phyloP scores from a whole-genome alignment of 352 stramenopile species.

The Phytophthora colocasiae region DNA sequence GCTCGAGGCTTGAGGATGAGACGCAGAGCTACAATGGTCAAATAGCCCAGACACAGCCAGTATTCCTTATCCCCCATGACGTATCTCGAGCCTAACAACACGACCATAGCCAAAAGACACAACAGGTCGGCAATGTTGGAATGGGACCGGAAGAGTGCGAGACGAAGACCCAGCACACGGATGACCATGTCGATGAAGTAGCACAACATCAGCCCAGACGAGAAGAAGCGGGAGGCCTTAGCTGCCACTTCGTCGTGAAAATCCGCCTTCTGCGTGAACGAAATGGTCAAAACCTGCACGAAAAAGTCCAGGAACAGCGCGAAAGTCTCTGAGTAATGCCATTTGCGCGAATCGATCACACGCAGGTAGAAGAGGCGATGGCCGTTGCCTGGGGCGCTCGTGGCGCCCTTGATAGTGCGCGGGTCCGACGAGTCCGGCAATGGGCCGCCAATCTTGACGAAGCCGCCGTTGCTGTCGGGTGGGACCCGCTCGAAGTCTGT shows the following conservation, averaged over 20 bases:
- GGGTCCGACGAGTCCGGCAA: constrained; percentile 77
- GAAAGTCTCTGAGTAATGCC: constrained; percentile 89
- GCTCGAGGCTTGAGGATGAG: constrained; percentile 88
- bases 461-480: constrained; percentile 49
- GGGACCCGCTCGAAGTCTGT: constrained; percentile 72
- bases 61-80: constrained; percentile 70
- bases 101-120: constrained; percentile 74
- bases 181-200: constrained; percentile 89
- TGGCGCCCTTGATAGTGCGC: constrained; percentile 65
- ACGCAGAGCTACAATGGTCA: constrained; percentile 68
- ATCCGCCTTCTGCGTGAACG: constrained; percentile 69
- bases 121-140: constrained; percentile 86
- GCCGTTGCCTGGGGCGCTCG: constrained; percentile 46
- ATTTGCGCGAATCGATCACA: constrained; percentile 89
- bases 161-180: constrained; percentile 71
- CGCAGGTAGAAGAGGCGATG: constrained; percentile 84
- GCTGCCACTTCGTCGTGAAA: constrained; percentile 74
- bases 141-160: constrained; percentile 81
- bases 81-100: constrained; percentile 57
- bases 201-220: constrained; percentile 74
- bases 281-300: constrained; percentile 81
- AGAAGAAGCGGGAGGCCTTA: constrained; percentile 79
- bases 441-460: constrained; percentile 84
- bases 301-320: constrained; percentile 89
- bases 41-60: constrained; percentile 74